Base-by-base conservation (phyloP, 163 green algal genomes). In the Chlorella variabilis region DNA sequence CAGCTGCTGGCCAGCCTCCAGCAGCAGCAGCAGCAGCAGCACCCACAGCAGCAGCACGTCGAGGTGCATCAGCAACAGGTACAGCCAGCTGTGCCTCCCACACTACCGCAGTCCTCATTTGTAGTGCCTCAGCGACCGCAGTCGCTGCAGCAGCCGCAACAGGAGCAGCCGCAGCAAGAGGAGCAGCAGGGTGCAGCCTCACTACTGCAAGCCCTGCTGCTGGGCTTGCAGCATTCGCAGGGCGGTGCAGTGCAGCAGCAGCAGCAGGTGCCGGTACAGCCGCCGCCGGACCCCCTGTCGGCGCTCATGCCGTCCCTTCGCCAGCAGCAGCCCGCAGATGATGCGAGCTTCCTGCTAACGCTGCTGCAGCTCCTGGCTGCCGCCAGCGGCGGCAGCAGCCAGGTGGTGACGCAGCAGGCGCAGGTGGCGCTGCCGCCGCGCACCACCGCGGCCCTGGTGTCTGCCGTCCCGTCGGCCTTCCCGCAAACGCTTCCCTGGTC, bases 1-100 rank as follows among this genome's bases (percentile, higher is more conserved):
- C 71, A 41, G 15, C 51, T 78, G 51, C 34, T 78, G 36, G 71
- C 71, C 5, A 27, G 51, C 51, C 41, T 75, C n/a, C 77, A 83
- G 77, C 61, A 63, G 38, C 67, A 58, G 31, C n/a, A 42, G 48
- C 42, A 66, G 23, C 45, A 67, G 62, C 27, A 65, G 33, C 39
- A n/a, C 25, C 29, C 5, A 23, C 69, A 66, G 48, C 48, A 62
- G 31, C 48, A 66, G 20, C 48, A 34, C 7, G n/a, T n/a, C n/a
- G n/a, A n/a, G n/a, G n/a, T n/a, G n/a, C n/a, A n/a, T n/a, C 51
- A 61, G n/a, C 49, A 62, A 34, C 27, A 67, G 25, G 25, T 25
- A 41, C 71, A 67, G 27, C 45, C 23, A 38, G 58, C 9, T 8
- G 15, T 25, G 71, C 70, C 31, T n/a, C n/a, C n/a, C n/a, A n/a